Base-by-base conservation (phyloP, 2,329 filamentous ascomycete species). In the Alternaria sp. region DNA sequence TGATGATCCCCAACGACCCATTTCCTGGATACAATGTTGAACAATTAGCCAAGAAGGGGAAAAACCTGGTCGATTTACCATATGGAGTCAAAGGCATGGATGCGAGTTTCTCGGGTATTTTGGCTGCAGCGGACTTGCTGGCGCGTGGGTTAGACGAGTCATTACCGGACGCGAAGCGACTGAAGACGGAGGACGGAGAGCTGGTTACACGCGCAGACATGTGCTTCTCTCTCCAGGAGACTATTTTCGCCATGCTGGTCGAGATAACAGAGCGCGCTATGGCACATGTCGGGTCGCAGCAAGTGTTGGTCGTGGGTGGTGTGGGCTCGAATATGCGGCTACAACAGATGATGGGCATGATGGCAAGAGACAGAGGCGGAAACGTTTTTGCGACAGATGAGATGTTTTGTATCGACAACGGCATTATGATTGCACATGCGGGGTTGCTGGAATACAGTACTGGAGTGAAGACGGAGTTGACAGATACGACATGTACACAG, bases 21-120 rank as follows among this genome's bases (percentile, higher is more conserved):
- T 95, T 95, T 1, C 95, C 95, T 0, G 95, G 95, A 2, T 97
- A 98, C 81, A 99, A 99, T 77, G 97, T 99, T 70, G 95, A 99
- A 83, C 92, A 97, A 81, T 83, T 98, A 51, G 95, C 95, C 69
- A 90, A 91, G 78, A 89, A 89, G 55, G 87, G 87, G 1, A 87
- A 85, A 45, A 81, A 88, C 22, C 82, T 99, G 40, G 84, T 98
- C 18, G 94, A 98, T 68, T 83, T 99, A 28, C 95, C 95, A 2
- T 99, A 99, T 75, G 89, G 94, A 2, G 95, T 99, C 65, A 99
- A 99, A 81, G 95, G 95, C 53, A 99, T 99, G 95, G 95, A 99
- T 79, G 97, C 93, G 73, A 95, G 92, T 25, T 98, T 99, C 80
- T 94, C 92, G 3, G 95, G 95, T 2, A 97, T 99, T 66, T 83